These are phyloP conservation scores for Aspergillus sergii DNA, from an alignment of 2,329 filamentous ascomycete genomes.

Conservation along the genomic window DNA sequence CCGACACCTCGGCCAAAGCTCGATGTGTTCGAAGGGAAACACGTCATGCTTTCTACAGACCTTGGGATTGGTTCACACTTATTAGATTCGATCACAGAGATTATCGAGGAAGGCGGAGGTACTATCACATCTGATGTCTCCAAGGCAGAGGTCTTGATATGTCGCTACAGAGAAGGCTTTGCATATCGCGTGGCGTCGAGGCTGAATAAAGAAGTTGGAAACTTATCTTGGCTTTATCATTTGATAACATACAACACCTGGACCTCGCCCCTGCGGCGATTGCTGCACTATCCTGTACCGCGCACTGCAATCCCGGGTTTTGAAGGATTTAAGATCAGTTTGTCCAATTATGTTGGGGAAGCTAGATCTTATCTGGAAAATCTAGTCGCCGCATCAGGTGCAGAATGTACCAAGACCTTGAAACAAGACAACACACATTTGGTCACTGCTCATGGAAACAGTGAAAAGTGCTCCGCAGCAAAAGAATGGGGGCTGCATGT, in stretches of 20 bases:
- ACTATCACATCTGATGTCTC: constrained; percentile 65
- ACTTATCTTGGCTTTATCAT: constrained; percentile 90
- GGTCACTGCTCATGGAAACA: constrained; percentile 83
- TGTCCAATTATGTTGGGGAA: constrained; percentile 96
- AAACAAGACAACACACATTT: constrained; percentile 95
- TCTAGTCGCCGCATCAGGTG: constrained; percentile 79
- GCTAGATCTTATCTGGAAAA: constrained; percentile 93
- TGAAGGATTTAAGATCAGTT: constrained; percentile 72
- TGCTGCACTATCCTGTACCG: constrained; percentile 89
- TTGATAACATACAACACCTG: constrained; percentile 86
- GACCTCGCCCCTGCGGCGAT: constrained; percentile 78
- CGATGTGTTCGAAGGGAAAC: constrained; percentile 75
- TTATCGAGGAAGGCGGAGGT: constrained; percentile 74
- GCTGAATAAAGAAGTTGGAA: constrained; percentile 80
- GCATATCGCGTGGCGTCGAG: constrained; percentile 79
- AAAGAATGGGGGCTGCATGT: constrained; percentile 89
- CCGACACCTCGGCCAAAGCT: constrained; percentile 53
- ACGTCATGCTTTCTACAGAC: constrained; percentile 76
- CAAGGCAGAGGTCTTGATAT: constrained; percentile 80
- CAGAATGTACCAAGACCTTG: constrained; percentile 91
- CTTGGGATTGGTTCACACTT: constrained; percentile 71
- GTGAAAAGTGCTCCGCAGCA: constrained; percentile 92
- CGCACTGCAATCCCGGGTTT: constrained; percentile 79
- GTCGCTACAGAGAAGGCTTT: constrained; percentile 79
- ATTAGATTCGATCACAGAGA: constrained; percentile 65